These are phyloP conservation scores for Penicillium brevicompactum DNA, from an alignment of 2,329 filamentous ascomycete genomes.

Conservation along the genomic window DNA sequence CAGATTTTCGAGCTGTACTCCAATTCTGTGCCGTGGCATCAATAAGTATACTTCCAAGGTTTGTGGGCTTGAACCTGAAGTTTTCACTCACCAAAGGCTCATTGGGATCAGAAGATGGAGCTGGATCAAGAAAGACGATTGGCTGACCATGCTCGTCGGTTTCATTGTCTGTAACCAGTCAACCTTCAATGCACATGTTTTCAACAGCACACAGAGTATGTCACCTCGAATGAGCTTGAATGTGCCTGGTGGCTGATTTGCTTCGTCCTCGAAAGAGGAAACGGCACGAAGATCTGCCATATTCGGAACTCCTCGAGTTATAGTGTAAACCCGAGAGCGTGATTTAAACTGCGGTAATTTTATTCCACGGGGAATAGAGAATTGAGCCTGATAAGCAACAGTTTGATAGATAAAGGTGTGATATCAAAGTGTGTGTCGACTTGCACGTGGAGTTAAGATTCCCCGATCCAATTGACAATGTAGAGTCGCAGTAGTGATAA, in stretches of 20 bases:
- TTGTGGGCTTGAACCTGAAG: background rate
- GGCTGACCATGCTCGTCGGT: constrained; percentile 7
- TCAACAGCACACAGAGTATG: background rate
- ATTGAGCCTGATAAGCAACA: background rate
- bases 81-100: constrained; percentile 33
- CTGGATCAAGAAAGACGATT: constrained; percentile 37
- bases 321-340: background rate
- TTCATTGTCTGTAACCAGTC: constrained; percentile 13
- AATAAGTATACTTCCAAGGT: background rate
- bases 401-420: background rate
- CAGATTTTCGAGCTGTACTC: constrained; percentile 42
- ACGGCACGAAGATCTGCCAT: constrained; percentile 14
- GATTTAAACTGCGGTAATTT: background rate
- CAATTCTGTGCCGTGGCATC: constrained; percentile 42
- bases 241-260: constrained; percentile 25
- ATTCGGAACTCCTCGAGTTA: background rate
- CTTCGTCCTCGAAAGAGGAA: constrained; percentile 2
- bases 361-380: background rate
- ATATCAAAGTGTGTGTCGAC: background rate
- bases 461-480: background rate
- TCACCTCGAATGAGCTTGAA: constrained; percentile 28
- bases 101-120: constrained; percentile 36
- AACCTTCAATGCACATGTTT: background rate
- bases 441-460: background rate
- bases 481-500: background rate